phyloP scores from a whole-genome alignment of 1,284 basidiomycete species.

The Taiwanofungus camphoratus region DNA sequence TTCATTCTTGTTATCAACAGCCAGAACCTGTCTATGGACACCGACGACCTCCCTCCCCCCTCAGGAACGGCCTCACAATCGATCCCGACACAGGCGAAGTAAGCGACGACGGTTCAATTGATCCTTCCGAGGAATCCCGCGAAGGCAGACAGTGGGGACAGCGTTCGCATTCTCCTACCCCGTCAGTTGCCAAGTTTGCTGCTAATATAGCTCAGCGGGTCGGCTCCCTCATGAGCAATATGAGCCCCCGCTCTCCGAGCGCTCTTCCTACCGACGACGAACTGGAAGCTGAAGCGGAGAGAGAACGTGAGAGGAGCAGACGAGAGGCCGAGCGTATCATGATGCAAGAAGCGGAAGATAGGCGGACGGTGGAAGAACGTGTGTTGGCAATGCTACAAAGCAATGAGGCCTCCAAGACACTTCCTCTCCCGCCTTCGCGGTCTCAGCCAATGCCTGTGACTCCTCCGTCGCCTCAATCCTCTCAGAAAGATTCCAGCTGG shows the following conservation, averaged over 20 bases:
- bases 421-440: conserved; percentile 48
- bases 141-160: conserved; percentile 36
- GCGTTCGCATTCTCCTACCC: conserved; percentile 53
- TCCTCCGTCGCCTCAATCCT: conserved; percentile 54
- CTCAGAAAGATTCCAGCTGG: conserved; percentile 60
- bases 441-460: conserved; percentile 43
- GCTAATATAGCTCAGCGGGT: conserved; percentile 66
- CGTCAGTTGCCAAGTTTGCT: conserved; percentile 67
- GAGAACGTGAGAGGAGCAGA: conserved; percentile 66
- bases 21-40: conserved; percentile 31
- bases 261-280: conserved; percentile 64
- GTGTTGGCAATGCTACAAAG: conserved; percentile 65
- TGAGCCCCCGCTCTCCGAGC: conserved; percentile 36
- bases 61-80: conserved; percentile 53
- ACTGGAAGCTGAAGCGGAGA: conserved; percentile 70
- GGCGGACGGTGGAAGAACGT: conserved; percentile 62
- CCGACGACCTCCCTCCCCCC: conserved; percentile 58
- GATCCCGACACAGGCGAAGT: conserved; percentile 53
- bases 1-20: conserved; percentile 21
- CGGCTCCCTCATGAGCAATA: conserved; percentile 51
- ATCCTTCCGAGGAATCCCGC: conserved; percentile 39
- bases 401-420: conserved; percentile 18
- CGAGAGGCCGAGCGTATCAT: conserved; percentile 72
- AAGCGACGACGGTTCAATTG: conserved; percentile 41
- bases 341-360: conserved; percentile 60